Percentiles rank a stretch among this genome's conserved stretches.
Conservation (phyloP, 352 stramenopile species). For the Thalassiosira hispida region DNA sequence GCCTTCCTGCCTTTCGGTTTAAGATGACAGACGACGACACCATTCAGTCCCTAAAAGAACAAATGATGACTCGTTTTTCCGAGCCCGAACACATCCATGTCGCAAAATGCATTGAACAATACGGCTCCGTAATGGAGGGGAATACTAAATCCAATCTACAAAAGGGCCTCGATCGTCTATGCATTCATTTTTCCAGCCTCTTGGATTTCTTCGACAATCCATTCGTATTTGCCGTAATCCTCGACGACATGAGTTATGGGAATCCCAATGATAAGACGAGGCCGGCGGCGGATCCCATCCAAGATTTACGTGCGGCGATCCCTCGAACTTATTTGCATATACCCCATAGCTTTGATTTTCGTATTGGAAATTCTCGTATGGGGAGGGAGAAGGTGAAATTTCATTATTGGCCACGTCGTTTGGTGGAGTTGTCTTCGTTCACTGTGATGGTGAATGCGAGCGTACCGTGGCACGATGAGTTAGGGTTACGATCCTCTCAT, state of each 20-base stretch:
- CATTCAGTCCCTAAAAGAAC: constrained; percentile 1
- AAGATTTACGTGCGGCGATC: constrained; percentile 31
- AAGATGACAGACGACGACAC: constrained; percentile 14
- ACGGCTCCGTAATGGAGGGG: constrained; percentile 1
- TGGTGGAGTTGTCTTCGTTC: constrained; percentile 64
- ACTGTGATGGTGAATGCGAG: constrained; percentile 38
- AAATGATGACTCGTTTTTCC: constrained; percentile 26
- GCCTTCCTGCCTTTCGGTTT: constrained; percentile 41
- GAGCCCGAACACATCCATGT: constrained; percentile 18
- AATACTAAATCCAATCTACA: neutral
- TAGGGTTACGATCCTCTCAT: neutral
- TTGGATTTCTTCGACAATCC: constrained; percentile 37
- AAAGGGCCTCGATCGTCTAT: constrained; percentile 37
- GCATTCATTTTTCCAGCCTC: constrained; percentile 22
- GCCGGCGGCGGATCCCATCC: constrained; percentile 14
- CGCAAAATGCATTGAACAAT: constrained; percentile 33
- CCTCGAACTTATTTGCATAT: constrained; percentile 62
- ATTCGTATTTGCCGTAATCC: constrained; percentile 60
- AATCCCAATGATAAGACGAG: neutral
- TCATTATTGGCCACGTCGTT: constrained; percentile 57
- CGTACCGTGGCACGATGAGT: constrained; percentile 21
- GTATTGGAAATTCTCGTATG: constrained; percentile 21
- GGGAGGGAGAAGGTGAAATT: constrained; percentile 36
- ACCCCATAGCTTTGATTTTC: constrained; percentile 48
- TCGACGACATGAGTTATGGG: constrained; percentile 51